Evolutionary conservation across 176 grass and related monocot genomes (phyloP).

Genomic region (Pontederia paniculata): DNA sequence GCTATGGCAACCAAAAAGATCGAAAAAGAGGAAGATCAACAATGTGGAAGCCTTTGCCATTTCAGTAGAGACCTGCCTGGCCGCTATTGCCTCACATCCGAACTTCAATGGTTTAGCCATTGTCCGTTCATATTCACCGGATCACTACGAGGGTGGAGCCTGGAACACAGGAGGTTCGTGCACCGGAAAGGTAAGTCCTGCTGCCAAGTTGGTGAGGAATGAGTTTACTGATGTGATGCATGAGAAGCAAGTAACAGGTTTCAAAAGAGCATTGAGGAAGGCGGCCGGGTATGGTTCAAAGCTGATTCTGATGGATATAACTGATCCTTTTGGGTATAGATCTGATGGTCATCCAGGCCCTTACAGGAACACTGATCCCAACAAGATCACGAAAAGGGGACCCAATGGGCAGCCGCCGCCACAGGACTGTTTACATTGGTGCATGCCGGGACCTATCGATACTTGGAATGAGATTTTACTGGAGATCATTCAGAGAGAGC

Average conservation of each 20-base stretch:
- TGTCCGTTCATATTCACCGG: constrained; percentile 71
- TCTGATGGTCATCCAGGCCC: constrained; percentile 87
- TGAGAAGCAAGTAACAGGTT: constrained; percentile 50
- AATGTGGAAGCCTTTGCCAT: constrained; percentile 71
- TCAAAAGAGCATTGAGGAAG: constrained; percentile 49
- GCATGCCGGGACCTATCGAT: constrained; percentile 92
- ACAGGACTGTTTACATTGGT: constrained; percentile 94
- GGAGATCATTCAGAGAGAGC: constrained; percentile 60
- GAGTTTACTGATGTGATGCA: constrained; percentile 75
- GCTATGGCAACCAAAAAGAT: constrained; percentile 65
- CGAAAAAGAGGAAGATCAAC: constrained; percentile 66
- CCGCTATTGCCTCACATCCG: constrained; percentile 51
- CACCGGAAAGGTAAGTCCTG: constrained; percentile 61
- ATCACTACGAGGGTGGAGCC: constrained; percentile 85
- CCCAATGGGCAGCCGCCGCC: constrained; percentile 78
- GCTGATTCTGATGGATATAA: constrained; percentile 86
- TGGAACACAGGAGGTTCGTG: constrained; percentile 92
- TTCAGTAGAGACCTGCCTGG: constrained; percentile 64
- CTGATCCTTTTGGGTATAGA: constrained; percentile 60
- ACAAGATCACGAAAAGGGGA: constrained; percentile 82
- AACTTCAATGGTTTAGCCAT: constrained; percentile 75
- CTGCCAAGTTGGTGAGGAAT: constrained; percentile 42
- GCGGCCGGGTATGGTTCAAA: constrained; percentile 27
- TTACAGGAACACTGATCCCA: constrained; percentile 70
- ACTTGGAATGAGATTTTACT: constrained; percentile 89